Evolutionary conservation across 148 eudicot species (phyloP).

Genomic region (Linanthus parryae): DNA sequence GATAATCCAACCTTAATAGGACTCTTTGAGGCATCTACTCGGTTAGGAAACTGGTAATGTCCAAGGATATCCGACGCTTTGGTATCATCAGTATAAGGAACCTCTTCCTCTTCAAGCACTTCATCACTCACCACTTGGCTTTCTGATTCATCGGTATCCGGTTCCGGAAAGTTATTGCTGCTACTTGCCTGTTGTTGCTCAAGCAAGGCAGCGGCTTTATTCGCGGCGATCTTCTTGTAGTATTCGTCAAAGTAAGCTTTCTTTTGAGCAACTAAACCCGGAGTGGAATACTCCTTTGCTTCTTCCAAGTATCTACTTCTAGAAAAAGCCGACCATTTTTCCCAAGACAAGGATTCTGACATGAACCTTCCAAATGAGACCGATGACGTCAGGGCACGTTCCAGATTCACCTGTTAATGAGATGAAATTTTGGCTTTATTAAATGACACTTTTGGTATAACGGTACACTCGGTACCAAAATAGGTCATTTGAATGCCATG

Average conservation of each 20-base stretch:
- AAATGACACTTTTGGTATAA: no score
- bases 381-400: conserved; percentile 58
- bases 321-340: conserved; percentile 66
- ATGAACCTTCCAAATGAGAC: conserved; percentile 73
- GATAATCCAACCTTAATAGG: conserved; percentile 11
- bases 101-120: conserved; percentile 11
- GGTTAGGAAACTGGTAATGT: no score
- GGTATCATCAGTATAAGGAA: conserved; percentile 13
- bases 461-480: no score
- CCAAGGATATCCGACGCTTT: conserved; percentile 4
- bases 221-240: conserved; percentile 37
- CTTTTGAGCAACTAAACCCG: conserved; percentile 86
- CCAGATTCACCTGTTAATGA: conserved; percentile 53
- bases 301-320: conserved; percentile 76
- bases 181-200: conserved; percentile 21
- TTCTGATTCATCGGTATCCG: conserved; percentile 9
- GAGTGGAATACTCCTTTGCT: conserved; percentile 66
- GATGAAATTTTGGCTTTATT: no score
- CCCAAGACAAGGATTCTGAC: conserved; percentile 79
- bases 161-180: conserved; percentile 3
- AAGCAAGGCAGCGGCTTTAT: conserved; percentile 24
- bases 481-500: no score
- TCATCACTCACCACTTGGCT: conserved; percentile 11
- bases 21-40: conserved; percentile 16
- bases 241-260: conserved; percentile 89